phyloP scores from a whole-genome alignment of 2,329 filamentous ascomycete genomes.

The Calycina herbarum region DNA sequence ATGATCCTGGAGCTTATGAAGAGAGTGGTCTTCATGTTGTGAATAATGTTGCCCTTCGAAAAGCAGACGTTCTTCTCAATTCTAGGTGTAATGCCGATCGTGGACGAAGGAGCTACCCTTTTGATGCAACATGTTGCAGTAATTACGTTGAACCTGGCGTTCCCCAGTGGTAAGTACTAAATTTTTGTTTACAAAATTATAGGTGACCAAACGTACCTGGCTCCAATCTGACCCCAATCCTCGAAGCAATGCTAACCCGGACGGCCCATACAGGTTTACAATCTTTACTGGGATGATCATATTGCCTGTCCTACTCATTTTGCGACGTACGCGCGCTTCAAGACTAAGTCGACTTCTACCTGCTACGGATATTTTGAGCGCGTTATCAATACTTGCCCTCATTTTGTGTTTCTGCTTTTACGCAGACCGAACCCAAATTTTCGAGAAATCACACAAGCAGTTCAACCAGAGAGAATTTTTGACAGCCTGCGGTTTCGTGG shows the following conservation, averaged over 20 bases:
- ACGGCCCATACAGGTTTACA: conserved; percentile 21
- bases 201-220: background rate
- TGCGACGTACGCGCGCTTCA: conserved; percentile 21
- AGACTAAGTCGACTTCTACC: conserved; percentile 26
- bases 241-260: background rate
- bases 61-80: conserved; percentile 52
- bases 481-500: conserved; percentile 29
- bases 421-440: conserved; percentile 54
- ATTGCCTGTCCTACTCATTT: conserved; percentile 31
- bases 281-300: conserved; percentile 37
- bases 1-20: conserved; percentile 42
- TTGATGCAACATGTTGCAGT: conserved; percentile 54
- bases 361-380: conserved; percentile 22
- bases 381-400: conserved; percentile 27
- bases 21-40: conserved; percentile 51
- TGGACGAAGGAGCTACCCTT: conserved; percentile 42
- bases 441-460: conserved; percentile 53
- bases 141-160: conserved; percentile 42
- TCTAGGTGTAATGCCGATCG: conserved; percentile 53
- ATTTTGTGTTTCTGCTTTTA: conserved; percentile 48
- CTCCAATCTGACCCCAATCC: background rate
- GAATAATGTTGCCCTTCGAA: conserved; percentile 46
- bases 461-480: conserved; percentile 41
- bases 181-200: background rate
- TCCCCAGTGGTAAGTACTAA: conserved; percentile 36